phyloP scores from a whole-genome alignment of 257 asterid genomes.

The Solanum rostratum region DNA sequence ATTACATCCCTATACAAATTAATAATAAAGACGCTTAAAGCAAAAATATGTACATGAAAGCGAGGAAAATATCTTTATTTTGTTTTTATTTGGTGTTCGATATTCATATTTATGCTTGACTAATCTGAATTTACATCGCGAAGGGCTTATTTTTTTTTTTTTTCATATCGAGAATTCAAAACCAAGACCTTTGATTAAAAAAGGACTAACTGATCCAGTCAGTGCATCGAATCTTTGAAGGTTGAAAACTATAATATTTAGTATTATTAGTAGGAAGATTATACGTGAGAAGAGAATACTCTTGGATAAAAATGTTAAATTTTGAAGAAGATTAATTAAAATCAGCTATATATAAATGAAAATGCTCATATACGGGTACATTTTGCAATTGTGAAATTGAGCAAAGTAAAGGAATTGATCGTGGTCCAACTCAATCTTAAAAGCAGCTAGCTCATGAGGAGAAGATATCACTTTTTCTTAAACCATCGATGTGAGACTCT shows the following conservation, averaged over 20 bases:
- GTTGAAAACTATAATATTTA: too few species aligned
- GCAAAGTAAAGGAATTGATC: not conserved
- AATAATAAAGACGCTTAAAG: not conserved
- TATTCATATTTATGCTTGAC: too few species aligned
- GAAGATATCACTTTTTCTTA: not conserved
- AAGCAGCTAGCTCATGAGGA: too few species aligned
- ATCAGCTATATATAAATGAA: not conserved
- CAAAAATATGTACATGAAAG: not conserved
- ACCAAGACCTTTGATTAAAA: not conserved
- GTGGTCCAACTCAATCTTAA: not conserved
- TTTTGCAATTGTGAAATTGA: not conserved
- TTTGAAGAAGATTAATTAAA: not conserved
- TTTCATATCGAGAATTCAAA: not conserved
- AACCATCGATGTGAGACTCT: not conserved
- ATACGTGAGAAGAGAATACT: not conserved
- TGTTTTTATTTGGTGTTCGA: too few species aligned
- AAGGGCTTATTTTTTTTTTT: not conserved
- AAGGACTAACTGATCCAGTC: too few species aligned
- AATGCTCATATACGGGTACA: too few species aligned
- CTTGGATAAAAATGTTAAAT: not conserved
- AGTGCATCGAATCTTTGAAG: not conserved
- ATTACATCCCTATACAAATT: not conserved
- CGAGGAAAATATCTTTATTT: not conserved
- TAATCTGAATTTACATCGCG: too few species aligned
- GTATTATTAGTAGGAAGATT: not conserved